A percentile compares a stretch with the other conserved stretches of the same genome.
These are phyloP conservation scores for Mycena chlorophos DNA, from an alignment of 768 basidiomycete species.

Conservation along the genomic window DNA sequence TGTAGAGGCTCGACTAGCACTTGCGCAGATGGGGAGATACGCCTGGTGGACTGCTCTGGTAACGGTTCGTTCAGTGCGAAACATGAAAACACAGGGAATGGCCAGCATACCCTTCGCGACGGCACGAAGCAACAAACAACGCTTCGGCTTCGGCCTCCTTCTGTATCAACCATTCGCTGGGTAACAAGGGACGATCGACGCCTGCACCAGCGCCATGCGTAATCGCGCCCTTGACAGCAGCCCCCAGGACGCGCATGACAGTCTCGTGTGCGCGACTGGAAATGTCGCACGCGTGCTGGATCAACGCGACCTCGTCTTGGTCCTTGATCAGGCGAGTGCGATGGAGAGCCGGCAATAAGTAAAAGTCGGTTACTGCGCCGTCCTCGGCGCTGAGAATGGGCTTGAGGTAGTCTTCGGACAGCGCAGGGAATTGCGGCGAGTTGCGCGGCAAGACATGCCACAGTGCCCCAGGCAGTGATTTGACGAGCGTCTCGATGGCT, in stretches of 20 bases:
- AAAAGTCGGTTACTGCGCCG: conserved; percentile 50
- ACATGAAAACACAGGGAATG: background rate
- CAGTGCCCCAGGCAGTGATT: conserved; percentile 53
- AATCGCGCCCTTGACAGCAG: conserved; percentile 62
- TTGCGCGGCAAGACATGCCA: conserved; percentile 64
- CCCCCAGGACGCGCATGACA: conserved; percentile 88
- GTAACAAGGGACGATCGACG: conserved; percentile 54
- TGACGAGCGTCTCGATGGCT: conserved; percentile 47
- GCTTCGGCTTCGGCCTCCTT: conserved; percentile 95
- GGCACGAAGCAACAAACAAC: conserved; percentile 86
- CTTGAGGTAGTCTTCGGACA: conserved; percentile 45
- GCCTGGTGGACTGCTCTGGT: conserved; percentile 80
- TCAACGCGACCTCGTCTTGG: conserved; percentile 66
- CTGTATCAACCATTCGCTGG: conserved; percentile 85
- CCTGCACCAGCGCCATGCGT: conserved; percentile 45
- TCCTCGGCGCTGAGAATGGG: conserved; percentile 36
- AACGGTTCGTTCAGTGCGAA: conserved; percentile 4
- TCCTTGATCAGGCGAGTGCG: conserved; percentile 79
- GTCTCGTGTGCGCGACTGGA: conserved; percentile 88
- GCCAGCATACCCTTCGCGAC: conserved; percentile 76
- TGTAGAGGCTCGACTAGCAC: conserved; percentile 82
- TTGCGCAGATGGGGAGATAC: conserved; percentile 91
- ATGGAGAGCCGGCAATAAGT: conserved; percentile 80
- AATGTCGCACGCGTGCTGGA: conserved; percentile 80
- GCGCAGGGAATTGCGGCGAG: conserved; percentile 52